Conservation (phyloP, 2,329 filamentous ascomycete genomes). For the Thelonectria olida region DNA sequence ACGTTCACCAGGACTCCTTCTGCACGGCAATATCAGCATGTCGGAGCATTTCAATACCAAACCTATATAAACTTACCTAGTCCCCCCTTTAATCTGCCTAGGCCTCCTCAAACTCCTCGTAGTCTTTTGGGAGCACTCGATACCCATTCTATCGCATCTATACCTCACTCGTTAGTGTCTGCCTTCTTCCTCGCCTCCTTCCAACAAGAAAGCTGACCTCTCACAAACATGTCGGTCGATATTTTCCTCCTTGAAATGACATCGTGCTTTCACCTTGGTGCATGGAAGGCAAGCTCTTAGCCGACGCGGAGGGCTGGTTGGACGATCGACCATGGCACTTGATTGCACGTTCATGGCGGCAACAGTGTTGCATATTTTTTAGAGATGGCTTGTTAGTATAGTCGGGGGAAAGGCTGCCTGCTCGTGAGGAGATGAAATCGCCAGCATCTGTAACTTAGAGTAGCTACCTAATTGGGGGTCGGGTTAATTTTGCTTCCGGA, state of each 20-base stretch:
- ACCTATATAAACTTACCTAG: slow-evolving; percentile 36
- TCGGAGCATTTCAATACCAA: too few relatives aligned
- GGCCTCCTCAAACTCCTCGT: slow-evolving; percentile 43
- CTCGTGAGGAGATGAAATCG: too few relatives aligned
- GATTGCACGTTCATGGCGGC: too few relatives aligned
- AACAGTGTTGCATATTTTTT: too few relatives aligned
- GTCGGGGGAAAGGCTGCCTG: too few relatives aligned
- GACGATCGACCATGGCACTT: slow-evolving; percentile 24
- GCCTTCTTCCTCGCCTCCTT: not conserved
- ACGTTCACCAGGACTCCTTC: too few relatives aligned
- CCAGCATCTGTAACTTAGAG: too few relatives aligned
- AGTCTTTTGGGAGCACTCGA: slow-evolving; percentile 42
- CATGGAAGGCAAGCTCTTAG: slow-evolving; percentile 44
- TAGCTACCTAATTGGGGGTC: too few relatives aligned
- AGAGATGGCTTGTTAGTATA: too few relatives aligned
- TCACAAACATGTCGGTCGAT: slow-evolving; percentile 39
- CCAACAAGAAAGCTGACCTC: slow-evolving; percentile 27
- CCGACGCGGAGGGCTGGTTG: slow-evolving; percentile 41
- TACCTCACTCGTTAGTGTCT: not conserved
- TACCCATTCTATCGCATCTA: slow-evolving; percentile 40
- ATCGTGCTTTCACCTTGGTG: slow-evolving; percentile 40
- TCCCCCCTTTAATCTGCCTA: slow-evolving; percentile 40
- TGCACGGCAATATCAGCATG: too few relatives aligned
- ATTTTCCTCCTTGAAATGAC: slow-evolving; percentile 39
- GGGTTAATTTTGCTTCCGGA: not conserved